Conservation (phyloP, 768 basidiomycete genomes). For the Termitomyces heimii region DNA sequence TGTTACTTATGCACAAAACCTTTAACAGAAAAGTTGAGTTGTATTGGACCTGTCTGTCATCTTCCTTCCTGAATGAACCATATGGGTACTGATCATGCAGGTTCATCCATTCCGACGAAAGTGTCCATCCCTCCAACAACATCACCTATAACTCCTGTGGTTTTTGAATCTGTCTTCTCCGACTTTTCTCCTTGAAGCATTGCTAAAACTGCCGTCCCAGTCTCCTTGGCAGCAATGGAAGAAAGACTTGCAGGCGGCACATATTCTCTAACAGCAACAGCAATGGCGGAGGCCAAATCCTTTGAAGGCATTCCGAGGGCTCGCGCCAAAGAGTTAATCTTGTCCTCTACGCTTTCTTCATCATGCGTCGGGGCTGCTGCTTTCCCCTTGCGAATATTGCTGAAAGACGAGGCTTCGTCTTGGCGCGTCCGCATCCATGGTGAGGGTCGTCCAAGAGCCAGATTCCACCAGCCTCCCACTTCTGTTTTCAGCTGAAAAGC, state of each 20-base stretch:
- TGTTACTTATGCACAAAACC: too few species aligned
- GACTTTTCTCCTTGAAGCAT: conserved; percentile 21
- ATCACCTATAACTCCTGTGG: conserved; percentile 22
- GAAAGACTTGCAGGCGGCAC: conserved; percentile 58
- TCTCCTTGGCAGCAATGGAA: conserved; percentile 44
- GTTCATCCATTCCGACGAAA: conserved; percentile 45
- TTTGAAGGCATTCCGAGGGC: conserved; percentile 56
- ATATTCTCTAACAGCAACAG: conserved; percentile 48
- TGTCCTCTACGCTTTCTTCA: conserved; percentile 39
- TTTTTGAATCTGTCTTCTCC: conserved; percentile 12
- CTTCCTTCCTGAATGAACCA: too few species aligned
- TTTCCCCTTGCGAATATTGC: conserved; percentile 5
- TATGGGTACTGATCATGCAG: conserved; percentile 20
- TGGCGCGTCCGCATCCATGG: conserved; percentile 8
- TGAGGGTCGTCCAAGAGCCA: conserved; percentile 33
- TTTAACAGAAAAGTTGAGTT: too few species aligned
- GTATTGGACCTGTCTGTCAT: too few species aligned
- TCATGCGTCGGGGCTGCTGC: background rate
- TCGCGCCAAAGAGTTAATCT: conserved; percentile 53
- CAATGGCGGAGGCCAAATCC: conserved; percentile 61
- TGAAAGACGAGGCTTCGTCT: background rate
- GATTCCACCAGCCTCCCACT: conserved; percentile 59
- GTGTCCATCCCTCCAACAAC: conserved; percentile 29
- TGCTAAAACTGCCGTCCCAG: conserved; percentile 35
- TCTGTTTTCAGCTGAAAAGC: conserved; percentile 34